A percentile compares a stretch with the other conserved stretches of the same genome.
Evolutionary conservation across 1,284 basidiomycete species (phyloP).

Genomic region (Heterobasidion parviporum): DNA sequence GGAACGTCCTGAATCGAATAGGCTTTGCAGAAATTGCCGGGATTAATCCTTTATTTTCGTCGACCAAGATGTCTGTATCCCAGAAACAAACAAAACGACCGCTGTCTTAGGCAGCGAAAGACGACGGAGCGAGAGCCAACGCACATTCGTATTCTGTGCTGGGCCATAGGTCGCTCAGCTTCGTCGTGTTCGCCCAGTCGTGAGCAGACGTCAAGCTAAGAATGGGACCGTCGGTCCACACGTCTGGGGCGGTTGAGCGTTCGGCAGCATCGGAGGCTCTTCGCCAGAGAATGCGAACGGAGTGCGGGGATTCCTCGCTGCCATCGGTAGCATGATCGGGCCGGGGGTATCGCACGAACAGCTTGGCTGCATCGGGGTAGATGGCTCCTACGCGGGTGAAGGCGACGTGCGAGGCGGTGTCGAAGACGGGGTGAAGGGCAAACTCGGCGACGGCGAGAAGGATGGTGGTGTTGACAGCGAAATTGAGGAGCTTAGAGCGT

Average conservation of each 20-base stretch:
- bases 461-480: constrained; percentile 44
- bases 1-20: constrained; percentile 59
- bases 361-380: constrained; percentile 53
- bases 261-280: constrained; percentile 19
- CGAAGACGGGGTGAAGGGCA: constrained; percentile 40
- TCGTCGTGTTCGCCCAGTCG: constrained; percentile 63
- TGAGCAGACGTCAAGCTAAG: constrained; percentile 33
- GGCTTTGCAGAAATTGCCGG: constrained; percentile 45
- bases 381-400: constrained; percentile 67
- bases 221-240: constrained; percentile 49
- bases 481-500: constrained; percentile 27
- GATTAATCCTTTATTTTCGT: constrained; percentile 30
- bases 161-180: constrained; percentile 57
- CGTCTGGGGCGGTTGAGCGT: constrained; percentile 7
- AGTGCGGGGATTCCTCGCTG: constrained; percentile 15
- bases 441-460: constrained; percentile 44
- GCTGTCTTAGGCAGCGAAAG: too few species aligned
- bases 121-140: constrained; percentile 14
- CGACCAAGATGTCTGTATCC: constrained; percentile 41
- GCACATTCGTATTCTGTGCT: constrained; percentile 68
- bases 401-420: constrained; percentile 43
- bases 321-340: constrained; percentile 16
- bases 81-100: constrained; percentile 7
- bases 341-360: constrained; percentile 51
- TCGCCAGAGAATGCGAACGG: constrained; percentile 40